Evolutionary conservation across 2,329 filamentous ascomycete species (phyloP), one percentile per base, ranked within the genome.

Genomic region (Colletotrichum neosansevieriae): DNA sequence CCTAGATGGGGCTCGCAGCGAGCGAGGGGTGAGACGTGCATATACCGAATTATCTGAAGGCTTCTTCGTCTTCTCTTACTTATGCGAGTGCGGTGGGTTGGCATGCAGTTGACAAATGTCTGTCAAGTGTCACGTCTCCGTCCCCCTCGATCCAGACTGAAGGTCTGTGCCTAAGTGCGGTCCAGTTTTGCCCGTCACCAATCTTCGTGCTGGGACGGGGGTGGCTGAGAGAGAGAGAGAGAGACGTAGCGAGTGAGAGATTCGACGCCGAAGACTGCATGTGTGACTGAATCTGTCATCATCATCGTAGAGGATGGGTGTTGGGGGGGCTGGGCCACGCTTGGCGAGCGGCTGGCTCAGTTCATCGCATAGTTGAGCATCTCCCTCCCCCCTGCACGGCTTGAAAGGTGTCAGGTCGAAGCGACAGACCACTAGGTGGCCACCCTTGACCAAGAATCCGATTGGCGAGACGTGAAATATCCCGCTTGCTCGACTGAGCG

Each of bases 21-120:
- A 24, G 21, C 3, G 4, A 29, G 6, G 29, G 24, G 24, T 5
- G 24, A 5, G 29, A 11, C 10, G 7, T n/a, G 21, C 4, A 44
- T 4, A 36, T 11, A n/a, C n/a, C 21, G 47, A 61, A 54, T 56
- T 38, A 32, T 47, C 49, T 49, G 13, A 13, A 7, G 12, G 13
- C 19, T 11, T 40, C 19, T 47, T 49, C 32, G 3, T 21, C 19
- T 44, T 4, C 9, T 12, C 40, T 6, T 29, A 29, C 29, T 1
- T 32, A 57, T 67, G 40, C 19, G 51, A 63, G 36, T 44, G 51
- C 36, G 51, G 21, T 32, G 58, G 40, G 42, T 45, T 38, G 24
- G 13, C 3, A 29, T 34, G 24, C 42, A 24, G 58, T 53, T 68
- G 60, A 54, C 45, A 68, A 68, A 68, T 58, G 53, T 64, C 40